phyloP scores from a whole-genome alignment of 2,329 filamentous ascomycete species.

The Clarireedia hainanense region DNA sequence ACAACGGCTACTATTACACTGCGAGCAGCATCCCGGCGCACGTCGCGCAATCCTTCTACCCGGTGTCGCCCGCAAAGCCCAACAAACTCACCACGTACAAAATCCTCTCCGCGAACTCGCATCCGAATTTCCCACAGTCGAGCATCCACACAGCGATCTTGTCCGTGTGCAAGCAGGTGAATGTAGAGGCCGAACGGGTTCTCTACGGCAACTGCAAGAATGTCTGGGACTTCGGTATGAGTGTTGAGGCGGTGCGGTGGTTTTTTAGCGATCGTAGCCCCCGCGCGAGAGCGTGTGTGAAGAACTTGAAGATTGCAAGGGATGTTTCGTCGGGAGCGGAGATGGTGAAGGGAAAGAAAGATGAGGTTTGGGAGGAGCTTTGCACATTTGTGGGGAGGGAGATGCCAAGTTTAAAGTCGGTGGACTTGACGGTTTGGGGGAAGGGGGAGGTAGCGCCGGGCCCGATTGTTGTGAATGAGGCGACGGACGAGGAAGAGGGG shows the following conservation, averaged over 20 bases:
- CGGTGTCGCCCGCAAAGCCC: constrained; percentile 10
- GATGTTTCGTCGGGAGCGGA: constrained; percentile 13
- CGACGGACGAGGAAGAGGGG: neutral
- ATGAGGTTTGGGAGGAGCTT: constrained; percentile 16
- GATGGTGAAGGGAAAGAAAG: neutral
- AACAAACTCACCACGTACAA: constrained; percentile 21
- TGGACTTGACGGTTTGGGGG: constrained; percentile 24
- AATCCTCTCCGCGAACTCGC: constrained; percentile 20
- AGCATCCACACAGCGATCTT: constrained; percentile 18
- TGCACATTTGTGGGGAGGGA: constrained; percentile 12
- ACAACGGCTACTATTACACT: constrained; percentile 23
- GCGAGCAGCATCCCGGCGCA: constrained; percentile 11
- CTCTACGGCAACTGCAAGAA: constrained; percentile 17
- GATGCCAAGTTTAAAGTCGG: constrained; percentile 8
- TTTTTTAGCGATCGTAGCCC: constrained; percentile 20
- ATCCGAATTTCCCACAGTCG: constrained; percentile 6
- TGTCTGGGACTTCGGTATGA: constrained; percentile 21
- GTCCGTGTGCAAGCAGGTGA: constrained; percentile 14
- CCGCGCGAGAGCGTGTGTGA: constrained; percentile 14
- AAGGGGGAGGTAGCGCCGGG: neutral
- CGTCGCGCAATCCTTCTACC: constrained; percentile 18
- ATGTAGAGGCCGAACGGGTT: constrained; percentile 18
- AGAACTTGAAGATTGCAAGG: constrained; percentile 17
- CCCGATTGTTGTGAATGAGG: neutral
- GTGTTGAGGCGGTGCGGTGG: constrained; percentile 16